phyloP scores from a whole-genome alignment of 805 yeast species.

The Yarrowia alimentaria region DNA sequence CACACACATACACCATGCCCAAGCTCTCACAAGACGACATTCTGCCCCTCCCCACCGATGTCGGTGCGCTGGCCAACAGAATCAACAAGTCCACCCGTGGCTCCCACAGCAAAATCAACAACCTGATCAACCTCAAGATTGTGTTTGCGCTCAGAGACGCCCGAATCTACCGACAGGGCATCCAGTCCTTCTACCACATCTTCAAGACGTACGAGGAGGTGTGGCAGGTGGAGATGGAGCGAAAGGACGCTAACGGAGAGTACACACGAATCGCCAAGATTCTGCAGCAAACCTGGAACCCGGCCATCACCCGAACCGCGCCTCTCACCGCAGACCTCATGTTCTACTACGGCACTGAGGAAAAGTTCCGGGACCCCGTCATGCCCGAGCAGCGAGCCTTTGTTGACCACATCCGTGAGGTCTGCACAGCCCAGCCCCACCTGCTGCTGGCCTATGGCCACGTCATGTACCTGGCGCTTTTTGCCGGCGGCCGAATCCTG shows the following conservation, averaged over 20 bases:
- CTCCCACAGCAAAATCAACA: conserved; percentile 67
- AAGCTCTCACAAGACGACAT: conserved; percentile 44
- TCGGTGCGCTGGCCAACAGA: conserved; percentile 81
- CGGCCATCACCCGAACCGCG: conserved; percentile 62
- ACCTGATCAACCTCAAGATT: conserved; percentile 63
- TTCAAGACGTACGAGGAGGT: conserved; percentile 36
- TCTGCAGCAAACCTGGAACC: conserved; percentile 62
- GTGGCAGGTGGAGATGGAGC: conserved; percentile 34
- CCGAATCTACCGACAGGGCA: conserved; percentile 75
- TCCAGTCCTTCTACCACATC: conserved; percentile 47
- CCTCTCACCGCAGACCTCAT: conserved; percentile 60
- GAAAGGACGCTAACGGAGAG: conserved; percentile 29
- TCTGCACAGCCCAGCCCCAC: conserved; percentile 62
- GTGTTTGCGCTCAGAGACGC: conserved; percentile 75
- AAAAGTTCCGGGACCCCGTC: conserved; percentile 58
- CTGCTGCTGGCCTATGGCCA: conserved; percentile 77
- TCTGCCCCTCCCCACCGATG: conserved; percentile 73
- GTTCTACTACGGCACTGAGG: conserved; percentile 58
- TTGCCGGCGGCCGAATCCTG: conserved; percentile 82
- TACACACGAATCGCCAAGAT: conserved; percentile 44
- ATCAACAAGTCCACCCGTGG: conserved; percentile 67
- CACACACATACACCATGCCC: neutral
- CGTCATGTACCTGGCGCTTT: conserved; percentile 77
- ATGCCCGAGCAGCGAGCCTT: conserved; percentile 62
- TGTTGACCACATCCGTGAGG: conserved; percentile 55